Percentiles rank a stretch among this genome's conserved stretches.
Conservation (phyloP, 192 early-diverging fungal genomes). For the Backusella psychrophila region DNA sequence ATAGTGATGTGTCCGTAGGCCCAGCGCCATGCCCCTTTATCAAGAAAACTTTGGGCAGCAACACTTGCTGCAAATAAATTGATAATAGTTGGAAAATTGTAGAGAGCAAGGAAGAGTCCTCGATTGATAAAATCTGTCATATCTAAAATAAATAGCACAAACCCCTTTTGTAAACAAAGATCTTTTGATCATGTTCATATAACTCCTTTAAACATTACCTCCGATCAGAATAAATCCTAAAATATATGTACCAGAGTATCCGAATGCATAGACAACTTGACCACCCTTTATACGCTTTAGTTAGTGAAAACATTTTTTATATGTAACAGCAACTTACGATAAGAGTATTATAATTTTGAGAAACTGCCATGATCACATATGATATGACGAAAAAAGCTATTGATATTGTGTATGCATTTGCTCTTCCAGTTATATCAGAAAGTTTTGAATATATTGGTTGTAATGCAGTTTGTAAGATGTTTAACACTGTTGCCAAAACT, state of each 20-base stretch:
- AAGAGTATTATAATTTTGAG: conserved; percentile 4
- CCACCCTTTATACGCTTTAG: not conserved
- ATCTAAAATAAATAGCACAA: not conserved
- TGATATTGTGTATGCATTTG: not conserved
- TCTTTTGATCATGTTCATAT: not conserved
- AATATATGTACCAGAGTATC: conserved; percentile 17
- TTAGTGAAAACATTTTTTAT: not conserved
- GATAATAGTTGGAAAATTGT: conserved; percentile 15
- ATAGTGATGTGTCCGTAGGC: conserved; percentile 13
- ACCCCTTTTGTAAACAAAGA: not conserved
- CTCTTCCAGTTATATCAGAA: conserved; percentile 20
- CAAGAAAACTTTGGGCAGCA: not conserved
- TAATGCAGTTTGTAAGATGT: conserved; percentile 7
- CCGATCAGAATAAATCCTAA: conserved; percentile 13
- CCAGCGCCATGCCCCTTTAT: conserved; percentile 17
- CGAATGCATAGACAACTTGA: conserved; percentile 22
- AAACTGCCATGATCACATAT: not conserved
- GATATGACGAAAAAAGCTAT: not conserved
- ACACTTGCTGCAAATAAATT: conserved; percentile 13
- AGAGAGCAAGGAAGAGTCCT: conserved; percentile 10
- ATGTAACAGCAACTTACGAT: not conserved
- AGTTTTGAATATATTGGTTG: conserved; percentile 13
- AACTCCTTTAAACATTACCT: not conserved
- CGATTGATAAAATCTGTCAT: conserved; percentile 12
- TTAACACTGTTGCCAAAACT: not conserved